Conservation (phyloP, 768 basidiomycete species). For the Pholiota microspora region DNA sequence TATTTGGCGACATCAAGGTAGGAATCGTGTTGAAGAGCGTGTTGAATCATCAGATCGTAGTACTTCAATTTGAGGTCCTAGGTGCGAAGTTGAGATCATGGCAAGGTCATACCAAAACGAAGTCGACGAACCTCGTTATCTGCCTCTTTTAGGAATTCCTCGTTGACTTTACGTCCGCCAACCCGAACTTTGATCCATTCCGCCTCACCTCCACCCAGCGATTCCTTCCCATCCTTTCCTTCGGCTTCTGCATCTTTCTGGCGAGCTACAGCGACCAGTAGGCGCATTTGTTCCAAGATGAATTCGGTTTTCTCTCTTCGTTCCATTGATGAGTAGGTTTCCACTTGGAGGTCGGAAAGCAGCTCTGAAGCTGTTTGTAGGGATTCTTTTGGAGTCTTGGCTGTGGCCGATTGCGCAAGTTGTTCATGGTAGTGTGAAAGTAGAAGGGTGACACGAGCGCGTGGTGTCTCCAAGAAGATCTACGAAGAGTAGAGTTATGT, state of each 20-base stretch:
- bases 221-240: constrained; percentile 60
- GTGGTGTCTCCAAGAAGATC: constrained; percentile 96
- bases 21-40: constrained; percentile 77
- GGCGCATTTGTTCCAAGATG: constrained; percentile 95
- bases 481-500: too few relatives aligned
- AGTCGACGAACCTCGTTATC: constrained; percentile 70
- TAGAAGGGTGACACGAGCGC: constrained; percentile 89
- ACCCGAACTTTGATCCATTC: constrained; percentile 95
- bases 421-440: constrained; percentile 85
- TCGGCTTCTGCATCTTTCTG: constrained; percentile 70
- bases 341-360: constrained; percentile 93
- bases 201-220: constrained; percentile 68
- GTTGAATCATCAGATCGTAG: constrained; percentile 96
- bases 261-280: constrained; percentile 75
- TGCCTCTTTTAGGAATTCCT: constrained; percentile 85
- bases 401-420: constrained; percentile 45
- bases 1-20: constrained; percentile 95
- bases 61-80: constrained; percentile 95
- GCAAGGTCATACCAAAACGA: not conserved
- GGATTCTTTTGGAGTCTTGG: constrained; percentile 60
- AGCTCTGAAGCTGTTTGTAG: constrained; percentile 88
- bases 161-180: constrained; percentile 91
- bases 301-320: constrained; percentile 98
- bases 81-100: not conserved
- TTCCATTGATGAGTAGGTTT: constrained; percentile 99